Base-by-base conservation (phyloP, 2,329 filamentous ascomycete species). In the Penicillium sp. region DNA sequence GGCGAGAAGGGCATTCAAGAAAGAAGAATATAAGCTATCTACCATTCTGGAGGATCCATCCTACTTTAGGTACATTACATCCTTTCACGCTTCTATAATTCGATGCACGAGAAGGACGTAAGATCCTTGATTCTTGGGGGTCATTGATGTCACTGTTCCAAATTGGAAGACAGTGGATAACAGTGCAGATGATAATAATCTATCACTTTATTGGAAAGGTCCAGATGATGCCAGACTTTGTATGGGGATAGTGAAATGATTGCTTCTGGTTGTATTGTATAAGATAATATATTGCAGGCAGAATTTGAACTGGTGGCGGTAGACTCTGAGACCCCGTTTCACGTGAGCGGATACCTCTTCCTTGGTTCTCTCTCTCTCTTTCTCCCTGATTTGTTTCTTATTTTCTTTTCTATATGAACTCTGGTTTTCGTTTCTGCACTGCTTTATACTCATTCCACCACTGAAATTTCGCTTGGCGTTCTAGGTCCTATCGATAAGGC, bases 401-500 rank as follows among this genome's bases (percentile, higher is more conserved):
- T 31, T 14, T 50, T 14, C 2, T 10, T 10, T 25, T 26, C 7
- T 40, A 5, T 16, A 8, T 22, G 10, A 8, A 16, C 8, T 35
- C 35, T 19, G 14, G 2, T 41, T 26, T 7, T 41, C 30, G 17
- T 26, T 26, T 7, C 37, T 33, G 58, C 50, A 47, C 41, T 53
- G 26, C 44, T 54, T 52, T 30, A 22, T 17, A 22, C 5, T 35
- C 26, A 22, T 36, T 17, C 31, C 43, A 31, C 28, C 30, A 41
- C 38, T 41, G 37, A 49, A 51, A 26, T 17, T 38, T 33, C 16
- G 19, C 47, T 31, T 41, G 35, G 35, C 16, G 47, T 57, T 55
- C 10, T 11, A 44, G 51, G 17, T 25, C 30, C 25, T 43, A 40
- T 44, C 53, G 56, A 60, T 60, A 61, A 56, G 50, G 46, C 50